These are phyloP conservation scores for Saprolegnia parasitica DNA, from an alignment of 352 stramenopile species.

Conservation along the genomic window DNA sequence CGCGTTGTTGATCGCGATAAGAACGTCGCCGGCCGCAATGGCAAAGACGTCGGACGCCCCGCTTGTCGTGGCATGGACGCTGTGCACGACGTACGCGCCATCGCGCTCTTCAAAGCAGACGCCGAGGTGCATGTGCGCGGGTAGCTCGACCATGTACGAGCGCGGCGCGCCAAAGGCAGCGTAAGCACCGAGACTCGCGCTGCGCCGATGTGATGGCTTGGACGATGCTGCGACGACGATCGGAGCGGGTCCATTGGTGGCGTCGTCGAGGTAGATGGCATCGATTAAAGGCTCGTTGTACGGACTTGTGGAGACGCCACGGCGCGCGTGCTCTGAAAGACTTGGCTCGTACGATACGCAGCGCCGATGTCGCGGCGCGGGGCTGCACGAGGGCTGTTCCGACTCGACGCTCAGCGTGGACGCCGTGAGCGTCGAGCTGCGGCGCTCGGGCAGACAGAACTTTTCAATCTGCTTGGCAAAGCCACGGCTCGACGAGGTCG, in stretches of 20 bases:
- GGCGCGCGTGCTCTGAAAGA: neutral
- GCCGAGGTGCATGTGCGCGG: neutral
- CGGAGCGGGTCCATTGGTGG: neutral
- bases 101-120: conserved; percentile 18
- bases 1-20: conserved; percentile 15
- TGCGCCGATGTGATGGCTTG: neutral
- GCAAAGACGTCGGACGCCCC: neutral
- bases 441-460: neutral
- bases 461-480: neutral
- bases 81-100: conserved; percentile 13
- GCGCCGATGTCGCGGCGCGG: neutral
- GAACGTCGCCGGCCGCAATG: neutral
- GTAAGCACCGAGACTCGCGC: neutral
- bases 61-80: conserved; percentile 3
- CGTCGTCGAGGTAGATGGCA: neutral
- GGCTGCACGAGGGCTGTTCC: too few relatives aligned
- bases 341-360: neutral
- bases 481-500: neutral
- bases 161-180: neutral
- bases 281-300: too few relatives aligned
- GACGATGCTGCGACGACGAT: neutral
- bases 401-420: neutral
- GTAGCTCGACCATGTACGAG: neutral
- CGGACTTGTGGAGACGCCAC: too few relatives aligned
- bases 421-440: neutral